These are phyloP conservation scores for Plantago elongata DNA, from an alignment of 257 asterid genomes.

Conservation along the genomic window DNA sequence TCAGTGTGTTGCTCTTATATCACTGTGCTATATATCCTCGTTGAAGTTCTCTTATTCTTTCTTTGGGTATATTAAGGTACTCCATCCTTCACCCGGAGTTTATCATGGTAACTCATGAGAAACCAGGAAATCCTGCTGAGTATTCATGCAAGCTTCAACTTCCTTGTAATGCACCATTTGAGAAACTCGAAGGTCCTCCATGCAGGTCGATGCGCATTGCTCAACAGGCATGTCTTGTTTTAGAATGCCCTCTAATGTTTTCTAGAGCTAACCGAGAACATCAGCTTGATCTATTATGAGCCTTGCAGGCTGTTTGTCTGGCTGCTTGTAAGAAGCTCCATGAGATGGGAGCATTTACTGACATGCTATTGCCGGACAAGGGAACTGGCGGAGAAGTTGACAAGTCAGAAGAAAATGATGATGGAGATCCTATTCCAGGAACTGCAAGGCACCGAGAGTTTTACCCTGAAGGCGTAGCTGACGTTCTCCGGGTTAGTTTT, in stretches of 20 bases:
- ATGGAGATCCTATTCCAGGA: constrained; percentile 94
- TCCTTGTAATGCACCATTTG: constrained; percentile 98
- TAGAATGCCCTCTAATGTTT: not conserved
- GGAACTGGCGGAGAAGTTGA: constrained; percentile 70
- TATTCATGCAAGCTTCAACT: constrained; percentile 98
- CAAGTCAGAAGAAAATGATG: constrained; percentile 76
- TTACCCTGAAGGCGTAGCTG: constrained; percentile 99
- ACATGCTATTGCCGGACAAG: constrained; percentile 97
- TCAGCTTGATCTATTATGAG: constrained; percentile 17
- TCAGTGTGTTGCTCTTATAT: constrained; percentile 6
- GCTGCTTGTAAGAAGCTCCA: constrained; percentile 99
- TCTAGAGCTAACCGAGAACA: constrained; percentile 8
- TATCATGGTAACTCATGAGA: constrained; percentile 85
- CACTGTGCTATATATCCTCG: constrained; percentile 8
- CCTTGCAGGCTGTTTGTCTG: constrained; percentile 86
- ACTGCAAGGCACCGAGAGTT: constrained; percentile 97
- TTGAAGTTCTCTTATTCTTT: constrained; percentile 7
- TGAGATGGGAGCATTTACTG: constrained; percentile 99
- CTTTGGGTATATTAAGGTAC: constrained; percentile 44
- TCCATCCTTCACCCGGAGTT: constrained; percentile 97
- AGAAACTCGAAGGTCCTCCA: constrained; percentile 87
- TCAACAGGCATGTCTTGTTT: constrained; percentile 66
- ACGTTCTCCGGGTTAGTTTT: constrained; percentile 70
- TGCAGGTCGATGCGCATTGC: constrained; percentile 96
- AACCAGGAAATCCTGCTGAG: constrained; percentile 60